Base-by-base conservation (phyloP, 345 rosid species). In the Barbarea vulgaris region DNA sequence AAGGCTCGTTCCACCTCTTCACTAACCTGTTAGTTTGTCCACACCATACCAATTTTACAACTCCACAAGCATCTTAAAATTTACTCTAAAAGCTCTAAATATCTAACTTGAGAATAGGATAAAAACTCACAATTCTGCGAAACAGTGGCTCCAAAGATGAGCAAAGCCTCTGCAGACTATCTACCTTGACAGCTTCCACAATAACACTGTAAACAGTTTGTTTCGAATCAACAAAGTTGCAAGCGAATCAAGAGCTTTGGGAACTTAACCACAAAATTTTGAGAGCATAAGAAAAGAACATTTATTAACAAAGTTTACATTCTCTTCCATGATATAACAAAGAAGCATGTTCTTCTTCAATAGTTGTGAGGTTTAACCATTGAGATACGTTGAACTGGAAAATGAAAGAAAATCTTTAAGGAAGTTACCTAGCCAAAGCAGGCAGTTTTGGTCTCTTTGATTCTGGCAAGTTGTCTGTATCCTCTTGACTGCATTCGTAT, bases 161-260 rank as follows among this genome's bases (percentile, higher is more conserved):
- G 91, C 87, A 85, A 73, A 94, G 87, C 74, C 89, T 86, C 79
- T 94, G 97, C 79, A 89, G 72, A 79, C 97, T 91, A 76, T 94
- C 96, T 77, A 91, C 91, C 83, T 91, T 94, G 85, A 94, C 83
- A 71, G 97, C 97, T 84, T 91, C 98, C 81, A 94, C 96, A 64
- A 91, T 86, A 21, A 91, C 91, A 81, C 98, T 93, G 87, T 84
- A 85, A 42, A 75, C 39, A 56, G 22, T 78, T 57, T 47, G 70
- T 68, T 61, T 52, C 51, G 68, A 52, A 69, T 76, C 19, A 50
- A 14, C 5, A 75, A 39, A 18, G n/a, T 47, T 44, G 14, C 51
- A 67, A 72, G 41, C 2, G n/a, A 46, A 25, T 31, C 57, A 34
- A 27, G 63, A 46, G 33, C n/a, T 67, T 62, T n/a, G 64, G 48